phyloP scores from a whole-genome alignment of 441 rosid genomes.

The Gossypium gossypioides region DNA sequence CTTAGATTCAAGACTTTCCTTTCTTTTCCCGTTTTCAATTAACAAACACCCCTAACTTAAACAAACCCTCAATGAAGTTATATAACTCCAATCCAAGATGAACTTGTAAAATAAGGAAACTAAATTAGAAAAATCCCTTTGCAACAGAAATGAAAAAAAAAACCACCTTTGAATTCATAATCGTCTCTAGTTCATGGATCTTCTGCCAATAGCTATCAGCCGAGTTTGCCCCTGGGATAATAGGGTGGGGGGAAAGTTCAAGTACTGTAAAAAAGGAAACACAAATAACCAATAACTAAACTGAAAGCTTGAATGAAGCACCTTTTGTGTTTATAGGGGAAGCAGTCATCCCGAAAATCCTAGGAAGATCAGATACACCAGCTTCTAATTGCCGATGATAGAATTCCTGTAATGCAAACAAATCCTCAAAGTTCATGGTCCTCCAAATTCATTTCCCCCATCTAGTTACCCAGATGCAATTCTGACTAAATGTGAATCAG shows the following conservation, averaged over 20 bases:
- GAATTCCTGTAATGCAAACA: conserved; percentile 52
- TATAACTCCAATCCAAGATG: background rate
- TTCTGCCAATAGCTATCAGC: conserved; percentile 36
- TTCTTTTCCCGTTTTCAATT: background rate
- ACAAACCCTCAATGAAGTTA: background rate
- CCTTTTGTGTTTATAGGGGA: conserved; percentile 82
- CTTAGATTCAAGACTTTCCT: background rate
- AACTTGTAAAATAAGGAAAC: background rate
- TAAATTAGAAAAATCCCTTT: background rate
- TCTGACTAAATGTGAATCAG: background rate
- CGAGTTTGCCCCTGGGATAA: conserved; percentile 36
- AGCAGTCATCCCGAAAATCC: conserved; percentile 93
- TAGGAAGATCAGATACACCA: conserved; percentile 41
- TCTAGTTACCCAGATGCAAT: background rate
- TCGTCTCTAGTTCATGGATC: conserved; percentile 55
- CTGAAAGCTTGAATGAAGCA: conserved; percentile 16
- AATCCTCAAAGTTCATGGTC: background rate
- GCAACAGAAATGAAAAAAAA: conserved; percentile 17
- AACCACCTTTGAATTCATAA: conserved; percentile 77
- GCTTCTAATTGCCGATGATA: conserved; percentile 42
- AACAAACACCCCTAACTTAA: background rate
- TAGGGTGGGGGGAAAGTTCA: background rate
- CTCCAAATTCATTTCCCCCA: background rate
- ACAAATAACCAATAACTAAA: background rate
- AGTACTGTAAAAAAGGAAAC: background rate